A percentile compares a stretch with the other conserved stretches of the same genome.
Evolutionary conservation across 331 rosid species (phyloP).

Genomic region (Quercus tomentella): DNA sequence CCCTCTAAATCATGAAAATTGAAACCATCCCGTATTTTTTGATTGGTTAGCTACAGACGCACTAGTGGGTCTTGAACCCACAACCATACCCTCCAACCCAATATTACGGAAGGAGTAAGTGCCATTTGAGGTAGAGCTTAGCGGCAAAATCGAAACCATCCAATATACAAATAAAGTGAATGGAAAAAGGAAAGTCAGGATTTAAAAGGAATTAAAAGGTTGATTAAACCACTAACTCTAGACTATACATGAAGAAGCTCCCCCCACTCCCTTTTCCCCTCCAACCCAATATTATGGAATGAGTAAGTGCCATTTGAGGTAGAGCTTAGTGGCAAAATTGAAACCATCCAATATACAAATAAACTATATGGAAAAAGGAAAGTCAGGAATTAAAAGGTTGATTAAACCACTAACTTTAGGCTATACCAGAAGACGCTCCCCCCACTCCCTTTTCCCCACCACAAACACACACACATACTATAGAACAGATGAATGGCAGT

Average conservation of each 20-base stretch:
- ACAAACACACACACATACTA: not conserved
- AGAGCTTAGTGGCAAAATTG: too few species aligned
- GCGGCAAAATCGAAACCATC: not conserved
- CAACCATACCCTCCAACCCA: too few species aligned
- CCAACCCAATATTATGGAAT: too few species aligned
- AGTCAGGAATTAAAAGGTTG: not conserved
- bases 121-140: too few species aligned
- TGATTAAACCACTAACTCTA: not conserved
- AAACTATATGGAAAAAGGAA: not conserved
- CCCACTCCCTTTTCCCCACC: not conserved
- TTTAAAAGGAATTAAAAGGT: not conserved
- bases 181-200: not conserved
- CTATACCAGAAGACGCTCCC: not conserved
- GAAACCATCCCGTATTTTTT: not conserved
- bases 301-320: too few species aligned
- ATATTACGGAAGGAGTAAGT: too few species aligned
- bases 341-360: not conserved
- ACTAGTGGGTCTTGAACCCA: too few species aligned
- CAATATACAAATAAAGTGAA: not conserved
- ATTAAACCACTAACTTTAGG: not conserved
- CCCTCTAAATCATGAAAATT: not conserved
- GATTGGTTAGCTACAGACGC: too few species aligned
- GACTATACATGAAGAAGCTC: not conserved
- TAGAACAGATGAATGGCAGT: not conserved
- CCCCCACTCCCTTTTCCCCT: too few species aligned